A percentile compares a stretch with the other conserved stretches of the same genome.
Conservation (phyloP, 192 early-diverging fungal genomes). For the Dissophora globulifera region DNA sequence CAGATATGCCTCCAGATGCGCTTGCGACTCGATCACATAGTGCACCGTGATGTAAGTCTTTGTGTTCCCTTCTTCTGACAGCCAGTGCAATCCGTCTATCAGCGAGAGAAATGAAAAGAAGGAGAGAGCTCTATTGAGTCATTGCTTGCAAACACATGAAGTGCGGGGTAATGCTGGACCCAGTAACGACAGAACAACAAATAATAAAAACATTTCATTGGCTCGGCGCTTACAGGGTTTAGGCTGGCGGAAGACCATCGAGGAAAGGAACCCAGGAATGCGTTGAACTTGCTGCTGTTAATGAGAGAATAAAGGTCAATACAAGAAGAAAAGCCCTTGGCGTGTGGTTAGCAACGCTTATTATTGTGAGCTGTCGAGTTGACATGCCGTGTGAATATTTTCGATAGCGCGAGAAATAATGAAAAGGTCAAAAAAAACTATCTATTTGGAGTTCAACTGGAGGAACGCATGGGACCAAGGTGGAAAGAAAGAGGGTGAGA, state of each 20-base stretch:
- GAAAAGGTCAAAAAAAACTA: too few species aligned
- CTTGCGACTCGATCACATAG: slow-evolving; percentile 47
- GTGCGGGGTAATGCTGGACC: slow-evolving; percentile 14
- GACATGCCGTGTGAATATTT: too few species aligned
- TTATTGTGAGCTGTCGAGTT: too few species aligned
- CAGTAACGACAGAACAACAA: slow-evolving; percentile 1
- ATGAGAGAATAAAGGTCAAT: background rate
- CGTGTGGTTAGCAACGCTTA: too few species aligned
- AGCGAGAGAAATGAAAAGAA: background rate
- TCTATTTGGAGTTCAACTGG: too few species aligned
- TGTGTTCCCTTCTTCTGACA: slow-evolving; percentile 46
- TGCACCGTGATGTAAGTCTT: slow-evolving; percentile 53
- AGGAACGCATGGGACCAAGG: too few species aligned
- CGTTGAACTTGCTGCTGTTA: slow-evolving; percentile 41
- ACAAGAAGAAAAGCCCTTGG: background rate
- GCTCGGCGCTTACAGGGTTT: slow-evolving; percentile 34
- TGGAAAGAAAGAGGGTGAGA: too few species aligned
- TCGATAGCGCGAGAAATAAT: too few species aligned
- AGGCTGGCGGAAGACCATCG: slow-evolving; percentile 52
- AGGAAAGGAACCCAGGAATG: slow-evolving; percentile 44
- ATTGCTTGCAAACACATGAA: too few species aligned
- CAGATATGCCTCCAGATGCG: slow-evolving; percentile 32
- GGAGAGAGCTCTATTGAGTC: background rate
- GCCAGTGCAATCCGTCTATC: slow-evolving; percentile 49
- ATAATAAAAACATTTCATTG: background rate